Evolutionary conservation across 2,329 filamentous ascomycete species (phyloP).

Genomic region (Didymella glomerata): DNA sequence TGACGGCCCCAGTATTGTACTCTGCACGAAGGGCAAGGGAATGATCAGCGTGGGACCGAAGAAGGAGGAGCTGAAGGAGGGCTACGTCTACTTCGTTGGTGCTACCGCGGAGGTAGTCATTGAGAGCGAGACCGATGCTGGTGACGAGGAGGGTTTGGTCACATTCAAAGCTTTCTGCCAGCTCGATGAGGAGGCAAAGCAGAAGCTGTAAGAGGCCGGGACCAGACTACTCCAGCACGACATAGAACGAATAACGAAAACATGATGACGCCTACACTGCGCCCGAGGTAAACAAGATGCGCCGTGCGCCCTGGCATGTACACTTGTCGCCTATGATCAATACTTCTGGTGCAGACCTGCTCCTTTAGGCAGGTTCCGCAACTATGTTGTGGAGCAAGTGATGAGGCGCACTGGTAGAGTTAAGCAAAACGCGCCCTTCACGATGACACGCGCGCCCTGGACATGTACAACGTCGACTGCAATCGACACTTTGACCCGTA

Average conservation of each 20-base stretch:
- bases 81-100: slow-evolving; percentile 71
- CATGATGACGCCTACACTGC: background rate
- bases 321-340: background rate
- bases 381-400: background rate
- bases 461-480: slow-evolving; percentile 6
- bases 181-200: slow-evolving; percentile 55
- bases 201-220: slow-evolving; percentile 35
- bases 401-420: background rate
- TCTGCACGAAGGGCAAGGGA: slow-evolving; percentile 85
- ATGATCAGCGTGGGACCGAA: slow-evolving; percentile 87
- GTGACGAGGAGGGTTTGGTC: slow-evolving; percentile 70
- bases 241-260: slow-evolving; percentile 2
- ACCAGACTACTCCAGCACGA: background rate
- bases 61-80: slow-evolving; percentile 68
- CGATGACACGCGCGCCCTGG: slow-evolving; percentile 17
- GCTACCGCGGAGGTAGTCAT: slow-evolving; percentile 84
- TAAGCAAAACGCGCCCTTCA: slow-evolving; percentile 7
- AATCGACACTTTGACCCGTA: slow-evolving; percentile 4
- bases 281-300: background rate
- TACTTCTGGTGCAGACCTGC: background rate
- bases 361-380: background rate
- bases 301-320: slow-evolving; percentile 11
- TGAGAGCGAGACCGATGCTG: slow-evolving; percentile 66
- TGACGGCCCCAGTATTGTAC: slow-evolving; percentile 88
- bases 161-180: slow-evolving; percentile 97